Base-by-base conservation (phyloP, 768 basidiomycete genomes). In the Zangia roseola region DNA sequence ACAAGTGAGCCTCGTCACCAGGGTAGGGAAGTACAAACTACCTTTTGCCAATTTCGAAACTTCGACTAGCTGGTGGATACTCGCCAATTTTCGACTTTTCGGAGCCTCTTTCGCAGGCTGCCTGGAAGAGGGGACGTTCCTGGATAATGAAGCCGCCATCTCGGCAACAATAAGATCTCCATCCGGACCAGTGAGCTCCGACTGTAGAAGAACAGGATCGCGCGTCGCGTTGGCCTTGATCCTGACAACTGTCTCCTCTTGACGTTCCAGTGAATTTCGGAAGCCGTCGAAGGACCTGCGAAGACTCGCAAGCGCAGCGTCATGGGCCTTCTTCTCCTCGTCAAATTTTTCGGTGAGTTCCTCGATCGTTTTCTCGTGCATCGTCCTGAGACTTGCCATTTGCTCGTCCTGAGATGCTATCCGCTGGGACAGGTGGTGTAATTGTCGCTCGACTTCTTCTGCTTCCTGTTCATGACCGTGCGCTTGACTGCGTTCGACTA, bases 141-240 rank as follows among this genome's bases (percentile, higher is more conserved):
- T 14, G 20, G 57, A 47, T 16, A 39, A 7, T 14, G 10, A 14
- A 4, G 24, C 36, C 14, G 24, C 13, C 24, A 21, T 24, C 60
- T 50, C 57, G 40, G 54, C 16, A 10, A 31, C 19, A 6, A 31
- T 19, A 19, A 65, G 46, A 14, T 57, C 54, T 10, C 39, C 33
- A 21, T 25, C 47, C 23, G 57, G 25, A 6, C 25, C 28, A 0
- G 39, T 53, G 12, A 65, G n/a, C 10, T 47, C 62, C 10, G 52
- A 47, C 21, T 62, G 42, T 2, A 57, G 36, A n/a, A 62, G 49
- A 4, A 35, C n/a, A n/a, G 30, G 7, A 59, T 55, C 52, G 19
- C 43, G 50, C 0, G 62, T 26, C 6, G 49, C 6, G 21, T 65
- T 57, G 17, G 54, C 55, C 45, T 39, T 62, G 41, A 57, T 33